Evolutionary conservation across 345 rosid species (phyloP), one percentile per base, ranked within the genome.

Genomic region (Geranium brycei): DNA sequence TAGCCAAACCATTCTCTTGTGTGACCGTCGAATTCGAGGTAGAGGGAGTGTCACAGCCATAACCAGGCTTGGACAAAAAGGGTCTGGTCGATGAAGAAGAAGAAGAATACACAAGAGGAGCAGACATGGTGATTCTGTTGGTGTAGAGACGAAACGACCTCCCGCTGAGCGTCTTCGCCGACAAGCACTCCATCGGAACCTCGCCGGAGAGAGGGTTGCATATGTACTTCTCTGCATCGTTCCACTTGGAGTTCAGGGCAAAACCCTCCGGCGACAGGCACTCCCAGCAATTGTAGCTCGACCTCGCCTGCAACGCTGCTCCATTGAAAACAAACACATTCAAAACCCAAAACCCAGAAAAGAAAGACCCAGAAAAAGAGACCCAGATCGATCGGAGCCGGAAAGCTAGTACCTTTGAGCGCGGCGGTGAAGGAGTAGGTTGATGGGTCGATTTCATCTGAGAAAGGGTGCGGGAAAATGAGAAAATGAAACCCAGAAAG

Each of bases 201-300:
- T 88, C 83, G 65, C 99, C 97, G n/a, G 99, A 95, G n/a, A 81
- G 80, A 35, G 99, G 99, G 63, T 95, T 95, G 69, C 93, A 79
- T 13, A 95, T 95, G 71, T 95, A 95, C 47, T 83, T 91, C 84
- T 95, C 97, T 17, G 99, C 99, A 71, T 95, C 97, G 63, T 78
- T 87, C 99, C 99, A 95, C 67, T 95, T 91, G 0, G 99, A 88
- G 62, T 95, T 81, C 64, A 95, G 76, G 18, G 89, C 82, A 76
- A 88, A 85, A 57, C 95, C 96, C 38, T 88, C 91, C 19, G 92
- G 91, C 35, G 87, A 82, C 57, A 61, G 72, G 71, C 92, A 83
- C 19, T 90, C 97, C 84, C 84, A 78, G 11, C 72, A 71, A 16
- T 79, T 77, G 31, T 59, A 73, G 57, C 72, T 78, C 41, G 86